Conservation (phyloP, 805 yeast species). For the Saturnispora silvae region DNA sequence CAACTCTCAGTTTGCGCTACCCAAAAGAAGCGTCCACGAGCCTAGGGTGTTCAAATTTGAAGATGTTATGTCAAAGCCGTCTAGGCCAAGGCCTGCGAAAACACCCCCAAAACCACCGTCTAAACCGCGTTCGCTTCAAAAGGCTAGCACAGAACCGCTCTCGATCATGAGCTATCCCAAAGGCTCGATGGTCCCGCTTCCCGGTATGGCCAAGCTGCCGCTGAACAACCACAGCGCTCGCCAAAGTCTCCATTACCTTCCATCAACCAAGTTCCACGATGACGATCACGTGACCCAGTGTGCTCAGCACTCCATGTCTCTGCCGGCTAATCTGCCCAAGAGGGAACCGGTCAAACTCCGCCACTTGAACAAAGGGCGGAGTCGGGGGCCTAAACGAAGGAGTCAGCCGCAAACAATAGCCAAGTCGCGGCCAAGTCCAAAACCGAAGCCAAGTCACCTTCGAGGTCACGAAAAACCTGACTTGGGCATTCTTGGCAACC, state of each 20-base stretch:
- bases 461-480: neutral
- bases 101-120: neutral
- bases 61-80: conserved; percentile 16
- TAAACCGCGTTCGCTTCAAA: too few species aligned
- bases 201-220: too few species aligned
- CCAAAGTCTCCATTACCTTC: conserved; percentile 7
- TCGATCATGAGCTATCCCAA: too few species aligned
- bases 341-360: conserved; percentile 22
- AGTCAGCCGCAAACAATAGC: conserved; percentile 26
- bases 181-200: too few species aligned
- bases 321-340: conserved; percentile 5
- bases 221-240: too few species aligned
- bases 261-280: neutral
- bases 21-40: conserved; percentile 8
- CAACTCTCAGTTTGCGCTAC: conserved; percentile 5
- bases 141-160: too few species aligned
- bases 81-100: too few species aligned
- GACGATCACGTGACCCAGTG: neutral
- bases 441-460: conserved; percentile 1
- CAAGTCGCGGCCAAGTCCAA: conserved; percentile 5
- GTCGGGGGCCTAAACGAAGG: conserved; percentile 43
- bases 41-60: conserved; percentile 19
- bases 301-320: neutral
- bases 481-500: neutral
- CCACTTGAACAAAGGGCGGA: conserved; percentile 36